phyloP scores from a whole-genome alignment of 1,139 yeast genomes.

The Scheffersomyces titani region DNA sequence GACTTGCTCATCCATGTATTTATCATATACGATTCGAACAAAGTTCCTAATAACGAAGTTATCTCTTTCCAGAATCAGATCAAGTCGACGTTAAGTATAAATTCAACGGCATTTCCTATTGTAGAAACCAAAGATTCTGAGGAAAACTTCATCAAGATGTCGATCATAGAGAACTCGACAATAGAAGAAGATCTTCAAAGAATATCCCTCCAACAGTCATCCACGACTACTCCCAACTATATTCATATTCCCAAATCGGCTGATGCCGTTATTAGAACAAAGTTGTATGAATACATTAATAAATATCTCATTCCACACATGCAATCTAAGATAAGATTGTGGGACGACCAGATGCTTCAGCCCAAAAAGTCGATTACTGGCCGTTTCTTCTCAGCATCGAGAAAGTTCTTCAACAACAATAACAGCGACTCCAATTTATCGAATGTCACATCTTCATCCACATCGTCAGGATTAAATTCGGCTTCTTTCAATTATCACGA shows the following conservation, averaged over 20 bases:
- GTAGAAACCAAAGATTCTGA: slow-evolving; percentile 6
- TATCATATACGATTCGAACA: slow-evolving; percentile 34
- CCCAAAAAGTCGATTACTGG: slow-evolving; percentile 75
- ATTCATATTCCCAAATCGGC: slow-evolving; percentile 34
- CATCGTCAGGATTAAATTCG: slow-evolving; percentile 9
- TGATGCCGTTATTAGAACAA: slow-evolving; percentile 40
- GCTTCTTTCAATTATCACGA: slow-evolving; percentile 42
- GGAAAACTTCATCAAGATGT: slow-evolving; percentile 16
- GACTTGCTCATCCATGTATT: slow-evolving; percentile 55
- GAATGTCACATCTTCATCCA: slow-evolving; percentile 4
- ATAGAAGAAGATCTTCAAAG: slow-evolving; percentile 56
- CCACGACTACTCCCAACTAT: slow-evolving; percentile 14
- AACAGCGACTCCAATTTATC: slow-evolving; percentile 8
- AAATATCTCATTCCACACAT: slow-evolving; percentile 71
- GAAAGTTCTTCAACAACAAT: slow-evolving; percentile 50
- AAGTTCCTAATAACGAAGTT: slow-evolving; percentile 15
- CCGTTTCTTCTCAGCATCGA: slow-evolving; percentile 68
- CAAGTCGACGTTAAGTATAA: slow-evolving; percentile 25
- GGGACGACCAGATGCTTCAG: slow-evolving; percentile 75
- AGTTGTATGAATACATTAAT: slow-evolving; percentile 55
- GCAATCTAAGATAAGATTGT: slow-evolving; percentile 69
- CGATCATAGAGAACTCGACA: slow-evolving; percentile 43
- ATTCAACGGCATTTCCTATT: slow-evolving; percentile 33
- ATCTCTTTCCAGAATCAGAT: slow-evolving; percentile 32
- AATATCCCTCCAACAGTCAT: slow-evolving; percentile 26